Evolutionary conservation across 2,329 filamentous ascomycete species (phyloP), one percentile per base, ranked within the genome.

Genomic region (Raffaelea albimanens): DNA sequence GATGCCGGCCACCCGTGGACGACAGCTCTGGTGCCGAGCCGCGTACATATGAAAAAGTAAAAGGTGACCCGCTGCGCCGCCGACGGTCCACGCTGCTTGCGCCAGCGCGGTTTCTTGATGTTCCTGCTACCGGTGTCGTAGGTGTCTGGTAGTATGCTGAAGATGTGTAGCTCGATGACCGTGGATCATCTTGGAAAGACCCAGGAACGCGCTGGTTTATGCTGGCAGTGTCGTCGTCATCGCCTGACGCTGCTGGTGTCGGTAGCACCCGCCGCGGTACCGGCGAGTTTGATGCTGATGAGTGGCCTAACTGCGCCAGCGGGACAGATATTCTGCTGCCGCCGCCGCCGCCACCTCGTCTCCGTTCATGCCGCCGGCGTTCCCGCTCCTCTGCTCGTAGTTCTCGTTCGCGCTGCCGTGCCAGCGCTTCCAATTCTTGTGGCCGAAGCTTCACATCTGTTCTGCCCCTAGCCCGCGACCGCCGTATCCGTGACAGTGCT

Each of bases 391-490:
- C 67, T 36, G 68, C 66, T 31, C 70, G 69, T 55, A 75, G 69
- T 57, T 80, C 67, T 49, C 82, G 78, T 61, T 80, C 78, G 52
- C 76, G 69, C 57, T 76, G 73, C 53, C 81, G 78, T 60, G 91
- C 84, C 56, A 95, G 72, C 42, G 88, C 89, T 52, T 83, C 84
- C 56, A 95, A 71, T 63, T 96, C 90, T 46, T 85, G 80, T 58
- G 82, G 78, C 56, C 77, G 88, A 53, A 97, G 75, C 61, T 83
- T 85, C 48, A 96, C 87, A 49, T 94, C 86, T 40, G 75, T 72
- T 63, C 83, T 84, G 53, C 89, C 89, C 58, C 80, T 80, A 53
- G 79, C 78, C 61, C 87, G 82, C 16, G 90, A 88, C 54, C 81
- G 78, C 54, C 82, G 79, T 60, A 96, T 94, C 55, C 87, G 83